Evolutionary conservation across 108 stramenopile genomes (phyloP), one percentile per base, ranked within the genome.

Genomic region (Nitzschia sp.): DNA sequence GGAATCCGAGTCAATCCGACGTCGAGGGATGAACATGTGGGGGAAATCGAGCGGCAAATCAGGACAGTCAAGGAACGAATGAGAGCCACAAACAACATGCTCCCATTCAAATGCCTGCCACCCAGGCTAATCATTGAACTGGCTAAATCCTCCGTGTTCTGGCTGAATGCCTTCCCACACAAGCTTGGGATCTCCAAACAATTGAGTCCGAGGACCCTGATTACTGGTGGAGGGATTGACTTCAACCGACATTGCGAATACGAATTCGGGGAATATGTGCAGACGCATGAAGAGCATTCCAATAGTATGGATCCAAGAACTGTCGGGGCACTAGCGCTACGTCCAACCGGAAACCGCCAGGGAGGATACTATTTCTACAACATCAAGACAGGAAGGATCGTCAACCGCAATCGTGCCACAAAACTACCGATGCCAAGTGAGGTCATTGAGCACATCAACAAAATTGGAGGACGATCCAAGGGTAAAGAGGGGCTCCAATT

Each of bases 281-380:
- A 80, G 42, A 76, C 68, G 10, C 75, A 83, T 41, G 78, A 83
- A 20, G 76, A 69, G 55, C 67, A 64, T 40, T 52, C 60, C 51
- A 76, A 76, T 41, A 53, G 43, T 19, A 67, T 75, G 59, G 15
- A 59, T 1, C 2, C 58, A 39, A 55, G 72, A 15, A 75, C 79
- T 5, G 37, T 64, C 2, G 79, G 59, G 9, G 79, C 83, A 12
- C 51, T 80, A 15, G 68, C 61, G 7, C 51, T 70, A 8, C 24
- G 83, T 3, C 83, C 79, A 8, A 75, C 70, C 10, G 72, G 76
- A 0, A 86, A 83, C 48, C 0, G 21, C n/a, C 82, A 83, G 67
- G 82, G 82, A 0, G 67, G 62, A 0, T 62, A 81, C 42, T 67
- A 75, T 17, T 82, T 85, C 19, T 41, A 56, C 0, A 50, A 19